phyloP scores from a whole-genome alignment of 2,329 filamentous ascomycete genomes.

The Drechslera avenae region DNA sequence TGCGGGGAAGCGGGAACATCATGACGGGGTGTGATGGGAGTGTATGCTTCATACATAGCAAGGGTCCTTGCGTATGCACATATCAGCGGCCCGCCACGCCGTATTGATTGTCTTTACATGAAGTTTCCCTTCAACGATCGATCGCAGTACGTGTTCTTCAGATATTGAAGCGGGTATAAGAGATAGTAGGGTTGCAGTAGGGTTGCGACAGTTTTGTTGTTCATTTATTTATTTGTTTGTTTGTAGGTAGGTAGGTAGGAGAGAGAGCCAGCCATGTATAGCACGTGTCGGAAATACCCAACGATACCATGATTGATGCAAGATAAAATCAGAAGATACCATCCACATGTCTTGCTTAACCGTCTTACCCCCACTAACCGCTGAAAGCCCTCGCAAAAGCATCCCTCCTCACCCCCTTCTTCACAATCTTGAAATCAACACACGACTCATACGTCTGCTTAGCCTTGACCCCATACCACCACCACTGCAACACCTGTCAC shows the following conservation, averaged over 20 bases:
- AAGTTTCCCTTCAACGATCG: background rate
- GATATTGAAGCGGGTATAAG: too few relatives aligned
- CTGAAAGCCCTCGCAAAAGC: slow-evolving; percentile 5
- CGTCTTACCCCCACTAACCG: background rate
- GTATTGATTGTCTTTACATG: too few relatives aligned
- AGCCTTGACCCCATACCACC: slow-evolving; percentile 61
- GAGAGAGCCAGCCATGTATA: too few relatives aligned
- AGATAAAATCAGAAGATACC: background rate
- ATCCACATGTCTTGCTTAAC: background rate
- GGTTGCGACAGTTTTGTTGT: too few relatives aligned
- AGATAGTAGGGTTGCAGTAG: too few relatives aligned
- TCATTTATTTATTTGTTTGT: too few relatives aligned
- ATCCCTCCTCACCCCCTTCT: slow-evolving; percentile 3
- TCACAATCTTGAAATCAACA: slow-evolving; percentile 59
- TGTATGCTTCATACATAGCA: background rate
- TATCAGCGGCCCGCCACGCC: too few relatives aligned
- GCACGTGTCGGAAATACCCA: too few relatives aligned
- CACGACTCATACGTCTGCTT: slow-evolving; percentile 67
- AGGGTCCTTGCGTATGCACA: too few relatives aligned
- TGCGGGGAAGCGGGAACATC: slow-evolving; percentile 2
- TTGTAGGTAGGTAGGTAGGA: too few relatives aligned
- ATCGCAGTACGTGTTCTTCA: background rate
- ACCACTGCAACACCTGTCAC: slow-evolving; percentile 61
- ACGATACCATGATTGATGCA: background rate
- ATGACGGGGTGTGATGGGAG: background rate